These are phyloP conservation scores for Syzygium malaccense DNA, from an alignment of 441 rosid genomes.

Conservation along the genomic window DNA sequence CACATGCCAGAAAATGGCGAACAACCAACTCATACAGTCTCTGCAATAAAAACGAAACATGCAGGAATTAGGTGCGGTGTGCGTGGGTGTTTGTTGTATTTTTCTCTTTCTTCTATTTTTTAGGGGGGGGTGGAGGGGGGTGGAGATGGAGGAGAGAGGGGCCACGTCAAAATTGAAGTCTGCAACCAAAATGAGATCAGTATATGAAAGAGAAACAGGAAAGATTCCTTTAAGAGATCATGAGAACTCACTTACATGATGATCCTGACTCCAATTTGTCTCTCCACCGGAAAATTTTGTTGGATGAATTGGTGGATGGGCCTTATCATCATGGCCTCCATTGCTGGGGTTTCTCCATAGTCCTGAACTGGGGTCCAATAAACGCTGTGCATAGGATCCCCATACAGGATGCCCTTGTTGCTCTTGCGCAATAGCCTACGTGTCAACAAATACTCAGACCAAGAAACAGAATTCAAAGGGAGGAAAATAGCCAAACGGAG, in stretches of 20 bases:
- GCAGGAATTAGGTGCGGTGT: background rate
- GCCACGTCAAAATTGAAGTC: background rate
- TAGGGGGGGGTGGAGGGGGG: too few species aligned
- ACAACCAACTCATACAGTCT: constrained; percentile 89
- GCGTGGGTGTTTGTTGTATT: background rate
- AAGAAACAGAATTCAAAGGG: background rate
- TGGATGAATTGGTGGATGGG: constrained; percentile 98
- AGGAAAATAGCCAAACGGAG: background rate
- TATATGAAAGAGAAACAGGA: background rate
- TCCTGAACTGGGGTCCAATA: constrained; percentile 63
- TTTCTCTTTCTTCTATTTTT: too few species aligned
- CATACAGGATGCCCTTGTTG: constrained; percentile 81
- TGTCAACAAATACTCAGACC: background rate
- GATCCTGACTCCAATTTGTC: constrained; percentile 82
- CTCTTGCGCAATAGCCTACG: constrained; percentile 74
- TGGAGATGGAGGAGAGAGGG: background rate
- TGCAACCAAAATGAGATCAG: background rate
- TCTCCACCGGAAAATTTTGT: constrained; percentile 90
- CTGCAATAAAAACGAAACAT: constrained; percentile 28
- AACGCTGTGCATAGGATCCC: constrained; percentile 83
- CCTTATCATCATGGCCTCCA: constrained; percentile 99
- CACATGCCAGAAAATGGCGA: constrained; percentile 95
- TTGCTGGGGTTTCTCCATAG: constrained; percentile 91
- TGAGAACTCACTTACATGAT: constrained; percentile 40
- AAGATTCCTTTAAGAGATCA: background rate